Evolutionary conservation across 2,329 filamentous ascomycete species (phyloP), one percentile per base, ranked within the genome.

Genomic region (Proliferodiscus dingleyae): DNA sequence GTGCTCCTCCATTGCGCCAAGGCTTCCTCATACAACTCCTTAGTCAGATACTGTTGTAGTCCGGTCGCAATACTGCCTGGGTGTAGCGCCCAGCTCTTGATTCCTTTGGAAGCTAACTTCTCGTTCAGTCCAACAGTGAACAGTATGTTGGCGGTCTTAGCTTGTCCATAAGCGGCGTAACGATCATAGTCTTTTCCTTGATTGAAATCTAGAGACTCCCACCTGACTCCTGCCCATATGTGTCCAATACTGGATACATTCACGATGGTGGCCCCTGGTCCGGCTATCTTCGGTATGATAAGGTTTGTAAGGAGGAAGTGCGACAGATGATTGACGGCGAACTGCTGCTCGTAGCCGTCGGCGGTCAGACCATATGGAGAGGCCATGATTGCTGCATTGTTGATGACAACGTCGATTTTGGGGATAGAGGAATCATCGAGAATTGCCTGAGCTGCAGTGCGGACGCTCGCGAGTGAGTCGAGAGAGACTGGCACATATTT

Each of bases 291-390:
- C 7, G 58, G 37, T 37, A 52, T 46, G 10, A 80, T 62, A 1
- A 77, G 66, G 21, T 74, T 64, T 48, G 75, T 72, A 11, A 80
- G 65, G 0, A 78, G 66, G 61, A 79, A 80, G 51, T 78, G 72
- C 7, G 63, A 67, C 2, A 81, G 61, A 54, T 80, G 70, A 56
- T 79, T 78, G 5, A 67, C 71, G 26, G 68, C 75, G 47, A 80
- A 72, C 45, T 79, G 74, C 0, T 58, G 57, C 52, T 80, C 75
- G 51, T 70, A 70, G 19, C 71, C 72, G 49, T 76, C 72, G n/a
- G 52, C 49, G 5, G 58, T 57, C n/a, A 45, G 33, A n/a, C 51
- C 45, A 32, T 45, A 54, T 1, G 53, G 51, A 45, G 33, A 41
- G 5, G 44, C 47, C 57, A 56, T 56, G 8, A 57, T 54, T 18